Evolutionary conservation across 2,329 filamentous ascomycete species (phyloP).

Genomic region (Phoma sp.): DNA sequence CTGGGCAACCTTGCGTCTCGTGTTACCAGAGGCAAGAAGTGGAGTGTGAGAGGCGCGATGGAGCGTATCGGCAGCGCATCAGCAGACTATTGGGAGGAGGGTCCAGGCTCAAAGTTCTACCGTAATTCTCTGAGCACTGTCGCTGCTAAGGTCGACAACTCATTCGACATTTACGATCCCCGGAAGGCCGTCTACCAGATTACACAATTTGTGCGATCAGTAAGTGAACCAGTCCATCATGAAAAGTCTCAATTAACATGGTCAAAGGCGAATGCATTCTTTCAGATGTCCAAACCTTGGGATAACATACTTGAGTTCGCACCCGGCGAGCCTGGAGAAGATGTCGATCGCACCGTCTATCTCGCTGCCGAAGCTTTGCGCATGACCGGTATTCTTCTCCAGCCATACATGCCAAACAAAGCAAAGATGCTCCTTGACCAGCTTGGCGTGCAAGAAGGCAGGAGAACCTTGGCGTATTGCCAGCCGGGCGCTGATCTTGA

Average conservation of each 20-base stretch:
- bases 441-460: constrained; percentile 70
- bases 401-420: constrained; percentile 89
- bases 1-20: constrained; percentile 82
- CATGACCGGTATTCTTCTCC: constrained; percentile 80
- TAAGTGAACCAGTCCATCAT: constrained; percentile 19
- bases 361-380: constrained; percentile 77
- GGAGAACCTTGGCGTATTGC: constrained; percentile 69
- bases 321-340: constrained; percentile 38
- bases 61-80: constrained; percentile 39
- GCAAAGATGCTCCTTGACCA: constrained; percentile 74
- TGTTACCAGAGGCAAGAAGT: constrained; percentile 70
- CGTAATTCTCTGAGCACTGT: constrained; percentile 47
- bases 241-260: constrained; percentile 34
- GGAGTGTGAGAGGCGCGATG: constrained; percentile 70
- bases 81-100: constrained; percentile 36
- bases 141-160: constrained; percentile 26
- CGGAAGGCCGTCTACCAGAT: constrained; percentile 34
- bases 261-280: constrained; percentile 65
- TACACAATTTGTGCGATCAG: constrained; percentile 36
- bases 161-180: constrained; percentile 38
- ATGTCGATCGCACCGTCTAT: constrained; percentile 63
- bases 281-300: constrained; percentile 75
- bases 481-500: constrained; percentile 66
- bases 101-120: constrained; percentile 37
- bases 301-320: constrained; percentile 51